Conservation (phyloP, 345 rosid species). For the Pistacia integerrima region DNA sequence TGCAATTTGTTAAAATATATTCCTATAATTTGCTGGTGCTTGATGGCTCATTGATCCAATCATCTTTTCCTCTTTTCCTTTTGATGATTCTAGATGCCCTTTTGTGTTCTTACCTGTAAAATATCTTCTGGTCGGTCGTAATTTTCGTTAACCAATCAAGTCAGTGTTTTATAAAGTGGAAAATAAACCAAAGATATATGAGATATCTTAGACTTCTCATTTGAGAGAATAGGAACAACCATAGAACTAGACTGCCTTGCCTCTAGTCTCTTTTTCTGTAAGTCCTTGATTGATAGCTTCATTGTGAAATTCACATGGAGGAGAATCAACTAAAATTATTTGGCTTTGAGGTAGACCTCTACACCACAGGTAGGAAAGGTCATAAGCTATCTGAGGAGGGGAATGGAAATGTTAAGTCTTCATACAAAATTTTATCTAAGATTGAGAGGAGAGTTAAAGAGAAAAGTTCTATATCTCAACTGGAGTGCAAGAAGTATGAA, state of each 20-base stretch:
- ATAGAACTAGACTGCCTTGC: not conserved
- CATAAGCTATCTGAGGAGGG: conserved; percentile 5
- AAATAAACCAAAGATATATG: not conserved
- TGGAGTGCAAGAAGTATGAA: conserved; percentile 23
- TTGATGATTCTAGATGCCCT: not conserved
- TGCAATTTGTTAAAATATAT: not conserved
- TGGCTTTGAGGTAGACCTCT: conserved; percentile 17
- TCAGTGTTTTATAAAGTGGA: conserved; percentile 9
- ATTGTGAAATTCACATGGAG: conserved; percentile 13
- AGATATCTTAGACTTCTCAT: not conserved
- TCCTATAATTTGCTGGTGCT: not conserved
- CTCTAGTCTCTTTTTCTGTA: conserved; percentile 7
- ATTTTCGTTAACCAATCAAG: not conserved
- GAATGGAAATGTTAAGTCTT: conserved; percentile 5
- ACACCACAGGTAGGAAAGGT: not conserved
- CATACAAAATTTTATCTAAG: not conserved
- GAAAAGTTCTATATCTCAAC: not conserved
- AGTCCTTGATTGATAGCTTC: not conserved
- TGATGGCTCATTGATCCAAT: not conserved
- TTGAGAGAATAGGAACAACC: conserved; percentile 3
- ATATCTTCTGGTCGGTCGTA: not conserved
- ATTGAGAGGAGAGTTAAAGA: not conserved
- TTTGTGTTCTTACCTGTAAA: conserved; percentile 13
- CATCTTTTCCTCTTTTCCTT: not conserved
- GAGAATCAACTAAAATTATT: conserved; percentile 19